phyloP scores from a whole-genome alignment of 2,329 filamentous ascomycete species.

The Scedosporium minutisporum region DNA sequence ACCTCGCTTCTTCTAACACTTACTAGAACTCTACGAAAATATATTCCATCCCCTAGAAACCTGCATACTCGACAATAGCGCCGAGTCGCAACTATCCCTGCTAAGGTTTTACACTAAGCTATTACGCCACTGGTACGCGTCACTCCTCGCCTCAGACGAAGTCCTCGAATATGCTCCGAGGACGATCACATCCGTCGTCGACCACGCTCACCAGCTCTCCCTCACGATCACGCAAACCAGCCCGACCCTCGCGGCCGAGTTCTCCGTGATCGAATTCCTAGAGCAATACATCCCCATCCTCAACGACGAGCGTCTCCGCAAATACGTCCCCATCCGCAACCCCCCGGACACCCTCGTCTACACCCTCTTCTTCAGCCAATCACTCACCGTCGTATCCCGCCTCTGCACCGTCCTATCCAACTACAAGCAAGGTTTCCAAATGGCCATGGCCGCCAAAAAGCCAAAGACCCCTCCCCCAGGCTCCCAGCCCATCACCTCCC shows the following conservation, averaged over 20 bases:
- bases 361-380: slow-evolving; percentile 56
- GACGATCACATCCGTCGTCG: slow-evolving; percentile 31
- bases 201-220: slow-evolving; percentile 44
- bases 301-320: slow-evolving; percentile 37
- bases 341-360: slow-evolving; percentile 62
- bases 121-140: slow-evolving; percentile 48
- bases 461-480: slow-evolving; percentile 20
- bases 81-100: slow-evolving; percentile 46
- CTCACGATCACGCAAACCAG: slow-evolving; percentile 50
- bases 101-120: slow-evolving; percentile 59
- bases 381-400: slow-evolving; percentile 54
- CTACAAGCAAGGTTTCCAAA: slow-evolving; percentile 68
- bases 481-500: slow-evolving; percentile 20
- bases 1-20: background rate
- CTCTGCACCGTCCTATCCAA: slow-evolving; percentile 58
- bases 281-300: slow-evolving; percentile 49
- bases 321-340: slow-evolving; percentile 54
- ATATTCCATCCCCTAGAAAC: slow-evolving; percentile 43
- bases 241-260: slow-evolving; percentile 32
- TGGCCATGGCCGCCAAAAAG: slow-evolving; percentile 33
- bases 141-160: slow-evolving; percentile 29
- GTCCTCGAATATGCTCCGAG: slow-evolving; percentile 25
- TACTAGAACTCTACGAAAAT: slow-evolving; percentile 37
- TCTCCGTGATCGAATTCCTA: slow-evolving; percentile 61
- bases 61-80: slow-evolving; percentile 36